Percentiles rank a stretch among this genome's conserved stretches.
Evolutionary conservation across 345 rosid species (phyloP).

Genomic region (Eucalyptus grandis): DNA sequence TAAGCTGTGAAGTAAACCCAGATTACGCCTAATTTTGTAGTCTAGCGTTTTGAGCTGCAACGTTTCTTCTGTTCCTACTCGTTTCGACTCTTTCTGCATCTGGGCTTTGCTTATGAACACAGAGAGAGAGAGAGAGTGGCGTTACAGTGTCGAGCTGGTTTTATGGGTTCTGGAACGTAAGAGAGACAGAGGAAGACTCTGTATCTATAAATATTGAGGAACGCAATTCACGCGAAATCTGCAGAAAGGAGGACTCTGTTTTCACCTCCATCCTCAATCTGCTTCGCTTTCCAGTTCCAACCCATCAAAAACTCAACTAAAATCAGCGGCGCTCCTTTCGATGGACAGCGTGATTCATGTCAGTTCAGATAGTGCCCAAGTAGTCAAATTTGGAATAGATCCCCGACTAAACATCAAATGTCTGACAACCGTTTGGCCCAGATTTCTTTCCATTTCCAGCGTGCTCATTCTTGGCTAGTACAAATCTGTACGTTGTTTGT

Average conservation of each 20-base stretch:
- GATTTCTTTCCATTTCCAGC: neutral
- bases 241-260: neutral
- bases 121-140: neutral
- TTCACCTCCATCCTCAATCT: neutral
- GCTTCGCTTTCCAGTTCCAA: neutral
- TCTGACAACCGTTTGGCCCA: neutral
- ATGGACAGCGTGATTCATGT: neutral
- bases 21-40: neutral
- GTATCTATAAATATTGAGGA: neutral
- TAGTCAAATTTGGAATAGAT: neutral
- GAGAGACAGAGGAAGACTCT: neutral
- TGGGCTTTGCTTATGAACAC: neutral
- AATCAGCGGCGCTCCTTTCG: neutral
- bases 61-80: neutral
- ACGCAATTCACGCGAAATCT: neutral
- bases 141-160: neutral
- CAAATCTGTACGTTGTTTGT: neutral
- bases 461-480: neutral
- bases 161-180: neutral
- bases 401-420: neutral
- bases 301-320: neutral
- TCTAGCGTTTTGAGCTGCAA: neutral
- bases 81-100: neutral
- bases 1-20: neutral
- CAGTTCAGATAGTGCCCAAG: neutral